phyloP scores from a whole-genome alignment of 352 stramenopile species.

The Achlya hypogyna region DNA sequence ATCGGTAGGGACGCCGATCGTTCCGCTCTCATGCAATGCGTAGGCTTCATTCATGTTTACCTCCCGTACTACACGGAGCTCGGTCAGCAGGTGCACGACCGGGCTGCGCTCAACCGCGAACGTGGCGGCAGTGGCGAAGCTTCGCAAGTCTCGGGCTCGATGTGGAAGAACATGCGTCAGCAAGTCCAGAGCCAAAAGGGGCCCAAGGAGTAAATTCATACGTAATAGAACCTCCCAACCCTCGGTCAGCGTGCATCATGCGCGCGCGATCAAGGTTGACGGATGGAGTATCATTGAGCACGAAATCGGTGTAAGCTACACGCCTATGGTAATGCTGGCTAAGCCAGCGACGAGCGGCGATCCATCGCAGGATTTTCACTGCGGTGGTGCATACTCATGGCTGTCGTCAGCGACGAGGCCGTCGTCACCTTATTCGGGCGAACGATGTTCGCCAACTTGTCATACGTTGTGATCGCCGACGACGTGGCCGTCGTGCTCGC shows the following conservation, averaged over 20 bases:
- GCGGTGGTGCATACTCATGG: too few relatives aligned
- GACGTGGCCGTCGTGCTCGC: not conserved
- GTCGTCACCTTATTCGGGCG: not conserved
- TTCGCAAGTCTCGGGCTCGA: slow-evolving; percentile 25
- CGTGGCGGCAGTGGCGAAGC: not conserved
- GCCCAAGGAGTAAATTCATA: not conserved
- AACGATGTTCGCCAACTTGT: not conserved
- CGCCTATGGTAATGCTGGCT: too few relatives aligned
- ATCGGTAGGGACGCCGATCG: slow-evolving; percentile 4
- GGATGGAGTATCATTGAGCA: too few relatives aligned
- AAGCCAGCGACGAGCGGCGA: not conserved
- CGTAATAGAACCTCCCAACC: too few relatives aligned
- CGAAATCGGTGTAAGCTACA: too few relatives aligned
- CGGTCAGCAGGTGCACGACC: slow-evolving; percentile 31
- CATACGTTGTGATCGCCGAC: not conserved
- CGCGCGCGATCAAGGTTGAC: too few relatives aligned
- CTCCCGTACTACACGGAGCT: slow-evolving; percentile 37
- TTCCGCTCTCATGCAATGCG: not conserved
- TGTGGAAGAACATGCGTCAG: slow-evolving; percentile 46
- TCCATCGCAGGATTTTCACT: not conserved
- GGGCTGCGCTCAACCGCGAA: slow-evolving; percentile 20
- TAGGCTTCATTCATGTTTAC: slow-evolving; percentile 26
- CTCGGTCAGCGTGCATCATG: too few relatives aligned
- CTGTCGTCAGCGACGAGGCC: not conserved
- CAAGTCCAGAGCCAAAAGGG: slow-evolving; percentile 22